Conservation (phyloP, 2,329 filamentous ascomycete species). For the Trichoderma sp. region DNA sequence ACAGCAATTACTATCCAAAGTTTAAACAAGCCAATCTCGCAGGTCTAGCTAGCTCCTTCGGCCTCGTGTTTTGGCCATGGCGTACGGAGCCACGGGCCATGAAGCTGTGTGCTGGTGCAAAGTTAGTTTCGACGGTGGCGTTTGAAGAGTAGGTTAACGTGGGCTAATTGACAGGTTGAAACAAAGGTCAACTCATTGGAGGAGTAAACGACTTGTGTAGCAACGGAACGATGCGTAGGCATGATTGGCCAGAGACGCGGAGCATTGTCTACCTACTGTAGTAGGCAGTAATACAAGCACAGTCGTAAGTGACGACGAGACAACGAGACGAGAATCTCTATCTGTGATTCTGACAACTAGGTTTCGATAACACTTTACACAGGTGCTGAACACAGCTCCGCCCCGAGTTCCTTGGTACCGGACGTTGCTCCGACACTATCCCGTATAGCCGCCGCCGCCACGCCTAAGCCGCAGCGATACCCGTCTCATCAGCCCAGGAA, state of each 20-base stretch:
- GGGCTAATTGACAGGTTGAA: slow-evolving; percentile 2
- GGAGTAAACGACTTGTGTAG: background rate
- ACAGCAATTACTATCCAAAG: background rate
- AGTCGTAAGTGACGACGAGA: background rate
- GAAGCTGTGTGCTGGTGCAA: slow-evolving; percentile 6
- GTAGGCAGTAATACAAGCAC: background rate
- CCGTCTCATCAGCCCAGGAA: background rate
- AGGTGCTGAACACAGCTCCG: background rate
- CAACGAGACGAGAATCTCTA: background rate
- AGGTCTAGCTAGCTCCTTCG: slow-evolving; percentile 1
- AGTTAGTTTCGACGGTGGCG: slow-evolving; percentile 15
- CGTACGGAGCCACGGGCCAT: background rate
- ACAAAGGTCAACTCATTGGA: background rate
- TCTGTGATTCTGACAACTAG: background rate
- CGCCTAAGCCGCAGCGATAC: slow-evolving; percentile 3
- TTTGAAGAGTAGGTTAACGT: background rate
- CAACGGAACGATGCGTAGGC: background rate
- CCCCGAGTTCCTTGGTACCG: background rate
- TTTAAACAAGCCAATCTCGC: slow-evolving; percentile 3
- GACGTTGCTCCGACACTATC: slow-evolving; percentile 1
- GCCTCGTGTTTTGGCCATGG: background rate
- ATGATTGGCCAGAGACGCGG: background rate
- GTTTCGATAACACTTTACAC: background rate
- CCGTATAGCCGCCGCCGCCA: background rate
- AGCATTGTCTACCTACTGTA: background rate